Percentiles rank a stretch among this genome's conserved stretches.
Evolutionary conservation across 176 grass and related monocot species (phyloP).

Genomic region (Cenchrus americanus): DNA sequence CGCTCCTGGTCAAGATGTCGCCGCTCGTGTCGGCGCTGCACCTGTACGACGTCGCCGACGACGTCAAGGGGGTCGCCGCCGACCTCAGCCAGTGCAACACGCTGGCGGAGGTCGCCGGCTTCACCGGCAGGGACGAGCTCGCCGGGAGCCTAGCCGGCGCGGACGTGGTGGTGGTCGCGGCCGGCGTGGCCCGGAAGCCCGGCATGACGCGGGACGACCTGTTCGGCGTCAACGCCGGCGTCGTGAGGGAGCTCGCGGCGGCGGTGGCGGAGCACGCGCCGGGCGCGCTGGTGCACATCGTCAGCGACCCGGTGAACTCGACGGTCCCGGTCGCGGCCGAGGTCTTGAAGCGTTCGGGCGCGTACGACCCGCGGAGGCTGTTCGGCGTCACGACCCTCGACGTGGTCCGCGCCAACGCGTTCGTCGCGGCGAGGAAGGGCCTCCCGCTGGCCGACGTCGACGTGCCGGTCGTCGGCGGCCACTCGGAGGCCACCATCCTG

Average conservation of each 20-base stretch:
- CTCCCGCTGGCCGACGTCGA: conserved; percentile 61
- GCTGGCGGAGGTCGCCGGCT: conserved; percentile 31
- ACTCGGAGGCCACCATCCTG: conserved; percentile 41
- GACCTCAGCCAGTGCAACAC: conserved; percentile 61
- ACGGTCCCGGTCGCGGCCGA: conserved; percentile 62
- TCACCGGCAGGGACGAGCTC: conserved; percentile 48
- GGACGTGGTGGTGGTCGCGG: conserved; percentile 51
- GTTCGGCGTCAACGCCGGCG: conserved; percentile 51
- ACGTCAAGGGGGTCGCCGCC: conserved; percentile 34
- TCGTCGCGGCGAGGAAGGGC: conserved; percentile 44
- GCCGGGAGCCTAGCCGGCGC: conserved; percentile 30
- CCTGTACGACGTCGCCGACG: conserved; percentile 52
- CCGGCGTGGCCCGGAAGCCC: conserved; percentile 46
- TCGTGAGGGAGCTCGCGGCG: conserved; percentile 45
- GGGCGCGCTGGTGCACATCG: conserved; percentile 49
- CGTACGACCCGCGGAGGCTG: conserved; percentile 53
- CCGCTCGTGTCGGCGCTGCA: conserved; percentile 51
- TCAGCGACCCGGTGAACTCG: conserved; percentile 52
- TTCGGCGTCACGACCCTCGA: conserved; percentile 61
- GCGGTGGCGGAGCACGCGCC: conserved; percentile 60
- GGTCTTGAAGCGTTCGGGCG: conserved; percentile 48
- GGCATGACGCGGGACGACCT: conserved; percentile 56
- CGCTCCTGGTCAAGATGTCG: conserved; percentile 57
- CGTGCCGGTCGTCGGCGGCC: conserved; percentile 56
- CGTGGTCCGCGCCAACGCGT: conserved; percentile 58